Evolutionary conservation across 2,329 filamentous ascomycete species (phyloP).

Genomic region (Fusarium mexicanum): DNA sequence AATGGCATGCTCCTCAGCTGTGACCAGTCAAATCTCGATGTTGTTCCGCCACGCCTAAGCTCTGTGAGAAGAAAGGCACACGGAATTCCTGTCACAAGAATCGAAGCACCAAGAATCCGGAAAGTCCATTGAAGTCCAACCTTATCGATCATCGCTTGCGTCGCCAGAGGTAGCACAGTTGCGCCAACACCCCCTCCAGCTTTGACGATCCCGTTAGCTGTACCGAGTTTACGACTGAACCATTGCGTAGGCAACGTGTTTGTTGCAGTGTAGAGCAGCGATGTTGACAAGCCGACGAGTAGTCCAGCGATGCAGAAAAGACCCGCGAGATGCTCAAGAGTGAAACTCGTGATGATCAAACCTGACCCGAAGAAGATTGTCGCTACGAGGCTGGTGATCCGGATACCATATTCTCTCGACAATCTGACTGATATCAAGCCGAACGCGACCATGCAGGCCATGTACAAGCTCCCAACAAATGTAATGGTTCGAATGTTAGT

Average conservation of each 20-base stretch:
- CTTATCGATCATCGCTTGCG: background rate
- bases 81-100: background rate
- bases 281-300: background rate
- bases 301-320: background rate
- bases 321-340: background rate
- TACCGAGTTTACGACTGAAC: constrained; percentile 3
- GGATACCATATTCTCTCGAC: background rate
- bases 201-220: constrained; percentile 10
- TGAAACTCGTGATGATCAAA: background rate
- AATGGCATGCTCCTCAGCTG: background rate
- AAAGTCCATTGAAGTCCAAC: constrained; percentile 5
- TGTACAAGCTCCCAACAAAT: background rate
- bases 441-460: background rate
- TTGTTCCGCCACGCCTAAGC: background rate
- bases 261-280: background rate
- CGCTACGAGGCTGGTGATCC: background rate
- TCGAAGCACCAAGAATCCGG: background rate
- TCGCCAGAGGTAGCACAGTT: background rate
- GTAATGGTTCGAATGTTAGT: background rate
- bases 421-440: background rate
- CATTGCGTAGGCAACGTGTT: background rate
- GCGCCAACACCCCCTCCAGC: constrained; percentile 3
- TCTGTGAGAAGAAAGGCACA: background rate
- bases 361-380: background rate
- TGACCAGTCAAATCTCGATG: constrained; percentile 3